Evolutionary conservation across 2,329 filamentous ascomycete genomes (phyloP).

Genomic region (Ophiosphaerella korrae): DNA sequence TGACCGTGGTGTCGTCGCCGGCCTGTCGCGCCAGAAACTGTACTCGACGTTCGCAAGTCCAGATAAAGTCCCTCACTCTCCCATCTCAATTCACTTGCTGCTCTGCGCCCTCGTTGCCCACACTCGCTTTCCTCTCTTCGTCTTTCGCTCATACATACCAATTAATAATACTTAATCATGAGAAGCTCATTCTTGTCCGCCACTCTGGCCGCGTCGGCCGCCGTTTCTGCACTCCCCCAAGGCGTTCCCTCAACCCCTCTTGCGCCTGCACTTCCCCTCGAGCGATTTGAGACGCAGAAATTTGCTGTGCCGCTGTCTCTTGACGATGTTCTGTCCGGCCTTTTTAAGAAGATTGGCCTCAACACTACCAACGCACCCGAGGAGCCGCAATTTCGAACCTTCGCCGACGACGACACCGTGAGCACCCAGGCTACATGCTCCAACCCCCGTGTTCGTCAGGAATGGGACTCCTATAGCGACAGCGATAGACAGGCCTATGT

Average conservation of each 20-base stretch:
- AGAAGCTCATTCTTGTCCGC: constrained; percentile 19
- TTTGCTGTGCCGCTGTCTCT: constrained; percentile 12
- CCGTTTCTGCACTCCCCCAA: constrained; percentile 18
- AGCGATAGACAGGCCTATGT: constrained; percentile 32
- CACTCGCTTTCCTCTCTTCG: constrained; percentile 10
- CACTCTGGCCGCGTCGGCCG: constrained; percentile 16
- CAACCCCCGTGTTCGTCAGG: constrained; percentile 34
- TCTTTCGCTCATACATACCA: constrained; percentile 5
- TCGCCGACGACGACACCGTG: neutral
- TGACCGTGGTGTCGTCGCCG: constrained; percentile 14
- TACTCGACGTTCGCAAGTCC: constrained; percentile 12
- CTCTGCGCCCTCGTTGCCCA: constrained; percentile 2
- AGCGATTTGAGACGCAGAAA: constrained; percentile 10
- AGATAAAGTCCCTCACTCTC: constrained; percentile 4
- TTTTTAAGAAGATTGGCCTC: neutral
- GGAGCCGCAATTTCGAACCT: neutral
- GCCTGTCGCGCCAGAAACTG: neutral
- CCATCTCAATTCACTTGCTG: constrained; percentile 2
- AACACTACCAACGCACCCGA: neutral
- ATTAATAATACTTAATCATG: constrained; percentile 24
- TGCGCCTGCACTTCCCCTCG: constrained; percentile 12
- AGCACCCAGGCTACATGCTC: constrained; percentile 24
- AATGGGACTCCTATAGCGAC: constrained; percentile 38
- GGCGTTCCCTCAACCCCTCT: constrained; percentile 5
- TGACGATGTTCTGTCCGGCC: constrained; percentile 7